phyloP scores from a whole-genome alignment of 2,329 filamentous ascomycete species.

The Thielaviopsis ethacetica region DNA sequence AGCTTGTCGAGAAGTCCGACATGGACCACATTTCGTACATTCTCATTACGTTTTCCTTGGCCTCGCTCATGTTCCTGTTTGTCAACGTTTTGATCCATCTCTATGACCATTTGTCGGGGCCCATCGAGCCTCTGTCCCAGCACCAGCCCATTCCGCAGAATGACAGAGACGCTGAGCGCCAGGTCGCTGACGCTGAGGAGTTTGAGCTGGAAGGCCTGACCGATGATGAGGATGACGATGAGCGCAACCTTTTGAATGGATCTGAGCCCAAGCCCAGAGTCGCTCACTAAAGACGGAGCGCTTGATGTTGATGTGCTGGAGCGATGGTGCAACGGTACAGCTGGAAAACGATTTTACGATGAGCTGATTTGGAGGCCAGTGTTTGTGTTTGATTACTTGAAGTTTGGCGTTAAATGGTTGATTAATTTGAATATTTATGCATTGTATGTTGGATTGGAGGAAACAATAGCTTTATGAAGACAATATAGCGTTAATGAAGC shows the following conservation, averaged over 20 bases:
- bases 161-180: slow-evolving; percentile 30
- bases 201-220: slow-evolving; percentile 87
- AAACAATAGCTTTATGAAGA: too few species aligned
- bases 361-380: not conserved
- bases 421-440: not conserved
- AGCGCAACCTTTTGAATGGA: slow-evolving; percentile 15
- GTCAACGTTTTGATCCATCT: slow-evolving; percentile 71
- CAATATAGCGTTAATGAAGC: not conserved
- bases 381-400: not conserved
- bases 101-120: slow-evolving; percentile 49
- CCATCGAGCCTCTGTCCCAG: slow-evolving; percentile 7
- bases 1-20: slow-evolving; percentile 51
- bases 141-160: slow-evolving; percentile 11
- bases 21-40: slow-evolving; percentile 88
- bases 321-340: not conserved
- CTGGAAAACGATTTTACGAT: not conserved
- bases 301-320: not conserved
- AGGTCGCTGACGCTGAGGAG: slow-evolving; percentile 67
- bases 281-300: too few species aligned
- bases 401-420: not conserved
- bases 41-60: slow-evolving; percentile 76
- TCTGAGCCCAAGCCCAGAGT: not conserved
- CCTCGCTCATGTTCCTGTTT: slow-evolving; percentile 84
- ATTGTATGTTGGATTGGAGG: not conserved
- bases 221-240: slow-evolving; percentile 68